phyloP scores from a whole-genome alignment of 2,329 filamentous ascomycete species.

The Zasmidium angulare region DNA sequence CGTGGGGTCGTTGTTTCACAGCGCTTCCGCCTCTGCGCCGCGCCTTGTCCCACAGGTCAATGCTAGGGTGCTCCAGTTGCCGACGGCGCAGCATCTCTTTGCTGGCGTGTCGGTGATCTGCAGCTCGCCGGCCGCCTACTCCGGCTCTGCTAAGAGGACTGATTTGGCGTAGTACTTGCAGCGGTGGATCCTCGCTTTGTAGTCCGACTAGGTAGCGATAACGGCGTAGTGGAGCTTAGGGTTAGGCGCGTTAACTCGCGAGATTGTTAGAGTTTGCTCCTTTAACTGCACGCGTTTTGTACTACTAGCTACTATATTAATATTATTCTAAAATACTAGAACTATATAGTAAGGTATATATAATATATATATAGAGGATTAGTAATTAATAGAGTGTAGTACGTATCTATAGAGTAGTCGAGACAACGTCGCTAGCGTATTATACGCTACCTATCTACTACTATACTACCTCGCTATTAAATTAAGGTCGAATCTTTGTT shows the following conservation, averaged over 20 bases:
- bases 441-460: not conserved
- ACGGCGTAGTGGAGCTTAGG: not conserved
- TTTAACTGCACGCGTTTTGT: not conserved
- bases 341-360: not conserved
- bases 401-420: not conserved
- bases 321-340: not conserved
- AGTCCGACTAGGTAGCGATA: not conserved
- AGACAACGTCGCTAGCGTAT: not conserved
- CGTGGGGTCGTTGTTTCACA: not conserved
- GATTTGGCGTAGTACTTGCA: not conserved
- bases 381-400: not conserved
- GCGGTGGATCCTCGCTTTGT: not conserved
- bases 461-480: not conserved
- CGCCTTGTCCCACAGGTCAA: not conserved
- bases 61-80: not conserved
- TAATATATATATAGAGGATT: not conserved
- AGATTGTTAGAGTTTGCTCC: not conserved
- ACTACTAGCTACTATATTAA: not conserved
- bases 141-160: too few relatives aligned
- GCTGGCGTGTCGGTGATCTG: too few relatives aligned
- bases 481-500: not conserved
- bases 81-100: not conserved
- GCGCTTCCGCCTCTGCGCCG: not conserved
- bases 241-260: not conserved
- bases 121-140: too few relatives aligned